A percentile compares a stretch with the other conserved stretches of the same genome.
Conservation (phyloP, 352 stramenopile species). For the Pilasporangium apinafurcum region DNA sequence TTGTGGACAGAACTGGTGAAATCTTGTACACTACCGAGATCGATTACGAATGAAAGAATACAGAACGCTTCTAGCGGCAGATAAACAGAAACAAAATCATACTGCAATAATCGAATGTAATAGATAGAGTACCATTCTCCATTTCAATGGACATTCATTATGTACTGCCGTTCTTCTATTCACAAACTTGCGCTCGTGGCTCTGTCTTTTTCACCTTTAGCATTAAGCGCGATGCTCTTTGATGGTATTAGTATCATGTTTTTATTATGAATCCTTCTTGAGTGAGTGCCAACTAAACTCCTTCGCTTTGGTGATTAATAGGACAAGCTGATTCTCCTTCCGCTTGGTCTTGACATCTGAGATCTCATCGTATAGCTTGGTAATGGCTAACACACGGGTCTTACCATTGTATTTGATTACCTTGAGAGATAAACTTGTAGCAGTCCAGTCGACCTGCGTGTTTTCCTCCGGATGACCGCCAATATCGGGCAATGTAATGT, state of each 20-base stretch:
- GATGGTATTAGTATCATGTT: no score
- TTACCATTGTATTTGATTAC: slow-evolving; percentile 65
- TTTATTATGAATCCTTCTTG: slow-evolving; percentile 77
- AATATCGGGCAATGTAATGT: slow-evolving; percentile 65
- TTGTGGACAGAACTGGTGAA: slow-evolving; percentile 58
- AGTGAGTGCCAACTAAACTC: slow-evolving; percentile 76
- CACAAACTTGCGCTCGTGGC: neutral
- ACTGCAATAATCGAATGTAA: neutral
- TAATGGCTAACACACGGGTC: slow-evolving; percentile 56
- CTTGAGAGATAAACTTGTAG: slow-evolving; percentile 41
- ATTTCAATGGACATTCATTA: neutral
- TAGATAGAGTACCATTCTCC: slow-evolving; percentile 10
- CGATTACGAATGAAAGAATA: slow-evolving; percentile 19
- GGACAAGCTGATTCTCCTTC: slow-evolving; percentile 76
- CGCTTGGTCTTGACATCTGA: slow-evolving; percentile 71
- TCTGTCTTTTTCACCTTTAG: neutral
- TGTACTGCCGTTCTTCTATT: no score
- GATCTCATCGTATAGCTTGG: slow-evolving; percentile 79
- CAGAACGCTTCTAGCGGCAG: neutral
- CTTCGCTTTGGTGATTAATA: slow-evolving; percentile 71
- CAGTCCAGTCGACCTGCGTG: slow-evolving; percentile 64
- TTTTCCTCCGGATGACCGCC: slow-evolving; percentile 52
- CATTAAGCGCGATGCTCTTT: neutral
- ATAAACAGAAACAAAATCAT: neutral
- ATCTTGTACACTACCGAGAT: slow-evolving; percentile 82